Evolutionary conservation across 306 rosid genomes (phyloP).

Genomic region (Alnus glutinosa): DNA sequence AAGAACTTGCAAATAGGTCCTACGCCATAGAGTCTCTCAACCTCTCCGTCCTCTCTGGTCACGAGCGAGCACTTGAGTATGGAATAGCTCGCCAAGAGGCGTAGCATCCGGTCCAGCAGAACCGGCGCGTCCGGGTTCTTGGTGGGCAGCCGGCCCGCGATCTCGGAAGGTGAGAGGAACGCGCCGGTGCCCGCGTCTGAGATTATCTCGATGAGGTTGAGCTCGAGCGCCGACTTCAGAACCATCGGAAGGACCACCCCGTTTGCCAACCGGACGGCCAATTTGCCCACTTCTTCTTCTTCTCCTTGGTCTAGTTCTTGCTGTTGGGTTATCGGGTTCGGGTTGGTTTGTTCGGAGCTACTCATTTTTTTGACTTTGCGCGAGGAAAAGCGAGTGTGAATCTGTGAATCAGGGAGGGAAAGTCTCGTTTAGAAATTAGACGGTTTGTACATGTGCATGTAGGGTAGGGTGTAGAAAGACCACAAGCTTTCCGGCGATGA

Average conservation of each 20-base stretch:
- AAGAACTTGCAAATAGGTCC: slow-evolving; percentile 20
- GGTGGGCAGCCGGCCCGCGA: slow-evolving; percentile 25
- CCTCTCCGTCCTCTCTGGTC: background rate
- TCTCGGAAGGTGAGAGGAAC: slow-evolving; percentile 30
- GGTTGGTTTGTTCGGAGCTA: background rate
- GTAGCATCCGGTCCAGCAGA: slow-evolving; percentile 37
- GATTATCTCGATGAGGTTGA: slow-evolving; percentile 31
- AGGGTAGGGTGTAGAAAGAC: too few species aligned
- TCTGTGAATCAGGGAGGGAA: background rate
- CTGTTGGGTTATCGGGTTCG: background rate
- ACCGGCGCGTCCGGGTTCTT: slow-evolving; percentile 20
- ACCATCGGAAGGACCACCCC: slow-evolving; percentile 21
- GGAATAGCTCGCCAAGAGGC: slow-evolving; percentile 33
- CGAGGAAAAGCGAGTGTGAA: background rate
- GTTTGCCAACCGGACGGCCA: slow-evolving; percentile 26
- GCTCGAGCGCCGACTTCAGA: slow-evolving; percentile 33
- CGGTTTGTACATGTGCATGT: too few species aligned
- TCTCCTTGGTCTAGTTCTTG: background rate
- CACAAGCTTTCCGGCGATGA: too few species aligned
- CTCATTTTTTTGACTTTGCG: background rate
- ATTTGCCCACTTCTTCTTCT: slow-evolving; percentile 25
- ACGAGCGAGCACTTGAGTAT: slow-evolving; percentile 24
- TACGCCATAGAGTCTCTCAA: slow-evolving; percentile 26
- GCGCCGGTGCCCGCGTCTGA: slow-evolving; percentile 23
- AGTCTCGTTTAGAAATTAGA: too few species aligned